Conservation (phyloP, 495 filamentous ascomycete genomes). For the Penicillium angulare region DNA sequence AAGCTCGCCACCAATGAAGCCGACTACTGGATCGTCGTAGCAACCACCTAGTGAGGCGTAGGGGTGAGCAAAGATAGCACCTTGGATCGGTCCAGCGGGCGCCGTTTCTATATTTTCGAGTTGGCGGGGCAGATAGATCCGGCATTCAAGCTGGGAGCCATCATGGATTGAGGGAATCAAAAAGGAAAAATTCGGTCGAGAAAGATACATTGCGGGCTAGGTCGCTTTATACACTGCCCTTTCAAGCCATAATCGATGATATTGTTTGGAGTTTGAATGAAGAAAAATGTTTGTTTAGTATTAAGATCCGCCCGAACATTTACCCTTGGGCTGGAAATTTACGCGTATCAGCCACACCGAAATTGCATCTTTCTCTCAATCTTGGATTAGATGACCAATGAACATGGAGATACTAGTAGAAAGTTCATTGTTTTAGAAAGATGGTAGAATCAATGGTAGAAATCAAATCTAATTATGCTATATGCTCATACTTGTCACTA, state of each 20-base stretch:
- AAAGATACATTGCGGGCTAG: slow-evolving; percentile 28
- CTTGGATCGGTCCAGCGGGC: slow-evolving; percentile 48
- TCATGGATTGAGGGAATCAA: slow-evolving; percentile 84
- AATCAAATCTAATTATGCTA: no score
- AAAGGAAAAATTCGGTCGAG: slow-evolving; percentile 65
- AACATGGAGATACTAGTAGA: no score
- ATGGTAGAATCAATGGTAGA: no score
- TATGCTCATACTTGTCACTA: not conserved
- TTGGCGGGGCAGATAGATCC: slow-evolving; percentile 67
- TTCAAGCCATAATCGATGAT: not conserved
- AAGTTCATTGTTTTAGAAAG: no score
- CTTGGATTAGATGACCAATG: no score
- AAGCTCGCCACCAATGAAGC: slow-evolving; percentile 58
- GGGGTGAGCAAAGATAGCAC: slow-evolving; percentile 84
- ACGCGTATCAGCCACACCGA: no score
- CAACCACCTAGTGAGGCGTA: slow-evolving; percentile 85
- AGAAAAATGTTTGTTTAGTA: no score
- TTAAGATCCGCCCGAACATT: no score
- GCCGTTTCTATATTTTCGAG: slow-evolving; percentile 27
- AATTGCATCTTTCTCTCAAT: no score
- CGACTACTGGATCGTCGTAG: slow-evolving; percentile 79
- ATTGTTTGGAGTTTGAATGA: no score
- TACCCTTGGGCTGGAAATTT: no score
- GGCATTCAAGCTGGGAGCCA: slow-evolving; percentile 67
- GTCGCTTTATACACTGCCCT: not conserved